Evolutionary conservation across 768 basidiomycete species (phyloP), one percentile per base, ranked within the genome.

Genomic region (Leccinellum albellum): DNA sequence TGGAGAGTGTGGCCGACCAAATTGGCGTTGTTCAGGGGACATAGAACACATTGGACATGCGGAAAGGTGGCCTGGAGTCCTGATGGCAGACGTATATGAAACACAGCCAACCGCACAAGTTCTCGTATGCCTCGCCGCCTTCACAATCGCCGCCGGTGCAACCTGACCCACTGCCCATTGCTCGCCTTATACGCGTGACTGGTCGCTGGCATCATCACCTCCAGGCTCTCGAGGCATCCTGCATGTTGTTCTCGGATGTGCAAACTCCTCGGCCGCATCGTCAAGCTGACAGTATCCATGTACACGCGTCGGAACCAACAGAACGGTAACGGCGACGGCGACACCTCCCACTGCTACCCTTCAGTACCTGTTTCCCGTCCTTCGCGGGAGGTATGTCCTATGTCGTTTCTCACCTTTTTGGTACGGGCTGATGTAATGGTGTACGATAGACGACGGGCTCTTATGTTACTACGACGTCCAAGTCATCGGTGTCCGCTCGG

Each of bases 241-340:
- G 50, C 45, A 59, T 56, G 51, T 52, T 45, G 48, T 48, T 50
- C 23, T 47, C 32, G 64, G 17, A 66, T 63, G 64, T 55, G 61
- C 53, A 53, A 57, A 23, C 46, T 64, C 35, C 10, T 35, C 33
- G 44, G 21, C 6, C 61, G 51, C 47, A 20, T 66, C 53, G 20
- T 53, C 61, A 53, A 53, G 54, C 14, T 50, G 49, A 50, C 54
- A 14, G 21, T 31, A 47, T 55, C 53, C 57, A 59, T 57, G 64
- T 50, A 53, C 49, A 20, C 20, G 4, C 56, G 40, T 45, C 54
- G 50, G 35, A 56, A 37, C 35, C n/a, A 23, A 12, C 13, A 31
- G 17, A 50, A 50, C 2, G 32, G 31, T 12, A 50, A 32, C 9
- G 5, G 12, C 23, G 62, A 50, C 10, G 40, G 40, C n/a, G 54